Evolutionary conservation across 805 yeast genomes (phyloP).

Genomic region (Blastobotrys chiropterorum): DNA sequence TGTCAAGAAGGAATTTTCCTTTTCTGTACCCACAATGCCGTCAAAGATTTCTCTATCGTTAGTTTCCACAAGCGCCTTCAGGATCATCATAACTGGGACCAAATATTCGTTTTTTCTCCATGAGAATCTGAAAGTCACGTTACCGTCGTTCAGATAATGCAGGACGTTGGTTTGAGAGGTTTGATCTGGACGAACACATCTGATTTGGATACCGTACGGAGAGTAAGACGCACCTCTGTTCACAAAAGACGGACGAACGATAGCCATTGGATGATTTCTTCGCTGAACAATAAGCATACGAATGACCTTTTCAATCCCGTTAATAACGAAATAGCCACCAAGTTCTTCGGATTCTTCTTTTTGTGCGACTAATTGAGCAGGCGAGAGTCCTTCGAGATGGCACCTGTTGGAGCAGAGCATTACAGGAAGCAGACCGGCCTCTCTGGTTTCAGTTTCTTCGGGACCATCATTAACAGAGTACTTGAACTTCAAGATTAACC

Average conservation of each 20-base stretch:
- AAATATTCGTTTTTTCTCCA: slow-evolving; percentile 96
- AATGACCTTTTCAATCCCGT: slow-evolving; percentile 93
- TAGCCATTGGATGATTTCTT: slow-evolving; percentile 97
- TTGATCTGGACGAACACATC: slow-evolving; percentile 94
- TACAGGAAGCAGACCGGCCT: slow-evolving; percentile 84
- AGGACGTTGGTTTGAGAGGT: slow-evolving; percentile 96
- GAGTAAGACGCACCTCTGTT: slow-evolving; percentile 92
- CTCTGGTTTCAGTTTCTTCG: slow-evolving; percentile 71
- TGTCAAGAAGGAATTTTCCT: slow-evolving; percentile 83
- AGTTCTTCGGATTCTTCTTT: slow-evolving; percentile 93
- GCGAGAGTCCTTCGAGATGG: slow-evolving; percentile 78
- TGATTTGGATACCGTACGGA: slow-evolving; percentile 85
- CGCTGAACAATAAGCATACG: slow-evolving; percentile 98
- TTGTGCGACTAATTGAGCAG: slow-evolving; percentile 66
- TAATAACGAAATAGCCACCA: slow-evolving; percentile 94
- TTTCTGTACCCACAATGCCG: slow-evolving; percentile 88
- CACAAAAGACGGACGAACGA: slow-evolving; percentile 87
- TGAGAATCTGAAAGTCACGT: slow-evolving; percentile 90
- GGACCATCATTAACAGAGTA: slow-evolving; percentile 90
- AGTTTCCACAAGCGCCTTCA: slow-evolving; percentile 84
- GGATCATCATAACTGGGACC: slow-evolving; percentile 86
- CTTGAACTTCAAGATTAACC: slow-evolving; percentile 66
- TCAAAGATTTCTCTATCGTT: slow-evolving; percentile 94
- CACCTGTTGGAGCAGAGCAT: slow-evolving; percentile 91
- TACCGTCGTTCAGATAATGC: slow-evolving; percentile 93